Evolutionary conservation across 2,329 filamentous ascomycete genomes (phyloP), one percentile per base, ranked within the genome.

Genomic region (Paecilomyces dactylethromorphus): DNA sequence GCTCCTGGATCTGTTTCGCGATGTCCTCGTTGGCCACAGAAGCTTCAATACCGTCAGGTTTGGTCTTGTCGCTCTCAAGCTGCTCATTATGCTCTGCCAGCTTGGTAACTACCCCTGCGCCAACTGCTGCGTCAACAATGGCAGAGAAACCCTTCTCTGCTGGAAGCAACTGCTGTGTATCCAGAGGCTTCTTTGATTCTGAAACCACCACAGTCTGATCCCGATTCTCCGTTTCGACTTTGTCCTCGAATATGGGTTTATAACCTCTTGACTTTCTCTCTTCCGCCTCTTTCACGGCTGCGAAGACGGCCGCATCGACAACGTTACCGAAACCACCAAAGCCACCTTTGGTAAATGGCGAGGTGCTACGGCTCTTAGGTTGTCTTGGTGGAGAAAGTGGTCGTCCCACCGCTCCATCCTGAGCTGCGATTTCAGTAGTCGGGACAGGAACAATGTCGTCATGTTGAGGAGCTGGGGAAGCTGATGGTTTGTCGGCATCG

Each of bases 311-410:
- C n/a, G 57, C 57, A 57, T 59, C 57, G 22, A 61, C 59, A 12
- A 59, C 22, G 24, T 53, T 50, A 32, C 57, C 54, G 31, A 61
- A 59, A 21, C 33, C 32, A 32, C 57, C 54, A 24, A 61, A 59
- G 26, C 33, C 32, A 5, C n/a, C n/a, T 32, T 55, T 53, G 5
- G 12, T 24, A 32, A 53, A 13, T 10, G 51, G 51, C 15, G 39
- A 45, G 6, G 39, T 18, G 39, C 39, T 18, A 3, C 39, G 39
- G 15, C 39, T 45, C 21, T n/a, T 18, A 45, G 39, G n/a, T 15
- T 33, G 32, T 45, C 15, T 45, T 6, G 39, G n/a, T 6, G 39
- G 15, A n/a, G 39, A 45, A 18, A 45, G 39, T 18, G 51, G 51
- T 24, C 18, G 21, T 13, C 21, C n/a, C 15, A 18, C n/a, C 7